Percentiles rank a stretch among this genome's conserved stretches.
phyloP scores from a whole-genome alignment of 2,329 filamentous ascomycete genomes.

The Beauveria brongniartii region DNA sequence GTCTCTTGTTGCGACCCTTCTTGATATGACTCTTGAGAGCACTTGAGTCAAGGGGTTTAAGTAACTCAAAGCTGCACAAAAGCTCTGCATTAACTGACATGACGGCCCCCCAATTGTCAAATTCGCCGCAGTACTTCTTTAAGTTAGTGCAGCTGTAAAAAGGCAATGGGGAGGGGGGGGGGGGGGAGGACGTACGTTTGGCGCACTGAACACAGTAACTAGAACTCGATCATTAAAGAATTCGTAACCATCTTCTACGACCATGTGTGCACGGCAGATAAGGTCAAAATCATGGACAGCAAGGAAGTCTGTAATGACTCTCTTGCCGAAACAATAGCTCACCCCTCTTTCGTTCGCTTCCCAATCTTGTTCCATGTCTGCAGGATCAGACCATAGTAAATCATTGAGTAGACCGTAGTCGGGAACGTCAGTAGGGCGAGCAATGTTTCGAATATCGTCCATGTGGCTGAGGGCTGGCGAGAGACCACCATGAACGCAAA shows the following conservation, averaged over 20 bases:
- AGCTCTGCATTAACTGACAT: conserved; percentile 95
- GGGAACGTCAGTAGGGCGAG: conserved; percentile 89
- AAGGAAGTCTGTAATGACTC: conserved; percentile 94
- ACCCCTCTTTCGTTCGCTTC: conserved; percentile 95
- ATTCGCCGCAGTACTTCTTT: conserved; percentile 86
- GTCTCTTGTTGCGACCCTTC: conserved; percentile 89
- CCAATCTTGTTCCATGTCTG: conserved; percentile 97
- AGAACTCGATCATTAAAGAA: conserved; percentile 94
- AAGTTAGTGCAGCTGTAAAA: conserved; percentile 20
- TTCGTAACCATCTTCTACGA: conserved; percentile 97
- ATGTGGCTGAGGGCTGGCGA: conserved; percentile 90
- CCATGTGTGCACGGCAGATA: conserved; percentile 97
- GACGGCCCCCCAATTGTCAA: conserved; percentile 97
- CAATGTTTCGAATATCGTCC: conserved; percentile 97
- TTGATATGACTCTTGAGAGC: conserved; percentile 98
- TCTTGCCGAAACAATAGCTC: conserved; percentile 97
- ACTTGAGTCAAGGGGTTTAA: conserved; percentile 93
- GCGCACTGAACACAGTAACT: conserved; percentile 95
- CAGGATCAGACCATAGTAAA: conserved; percentile 92
- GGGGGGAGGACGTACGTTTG: conserved; percentile 62
- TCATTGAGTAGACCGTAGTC: conserved; percentile 96
- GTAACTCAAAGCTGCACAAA: conserved; percentile 90
- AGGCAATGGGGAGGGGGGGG: neutral
- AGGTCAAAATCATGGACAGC: conserved; percentile 93
- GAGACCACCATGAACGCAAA: conserved; percentile 91